phyloP scores from a whole-genome alignment of 2,329 filamentous ascomycete genomes.

The Neophaeococcomyces aloes region DNA sequence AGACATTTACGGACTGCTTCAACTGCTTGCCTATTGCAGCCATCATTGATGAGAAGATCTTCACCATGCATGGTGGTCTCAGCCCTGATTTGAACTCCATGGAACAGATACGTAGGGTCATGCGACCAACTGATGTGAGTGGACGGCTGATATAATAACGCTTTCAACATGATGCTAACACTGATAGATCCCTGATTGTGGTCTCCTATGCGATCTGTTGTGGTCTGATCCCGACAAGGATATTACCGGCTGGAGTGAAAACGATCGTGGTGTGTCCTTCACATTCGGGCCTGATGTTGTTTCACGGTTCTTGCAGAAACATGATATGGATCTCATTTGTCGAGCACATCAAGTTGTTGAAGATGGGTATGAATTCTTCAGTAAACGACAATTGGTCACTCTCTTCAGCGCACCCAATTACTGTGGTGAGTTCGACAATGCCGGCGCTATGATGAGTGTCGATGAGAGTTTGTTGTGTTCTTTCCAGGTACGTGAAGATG shows the following conservation, averaged over 20 bases:
- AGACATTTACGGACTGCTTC: conserved; percentile 99
- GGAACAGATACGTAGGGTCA: conserved; percentile 98
- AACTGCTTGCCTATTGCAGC: conserved; percentile 97
- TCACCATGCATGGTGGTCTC: conserved; percentile 97
- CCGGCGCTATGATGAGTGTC: conserved; percentile 99
- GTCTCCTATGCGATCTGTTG: conserved; percentile 89
- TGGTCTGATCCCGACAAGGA: conserved; percentile 99
- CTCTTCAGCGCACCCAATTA: conserved; percentile 98
- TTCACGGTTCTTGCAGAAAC: conserved; percentile 93
- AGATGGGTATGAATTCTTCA: conserved; percentile 99
- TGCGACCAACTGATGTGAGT: conserved; percentile 97
- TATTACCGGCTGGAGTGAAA: conserved; percentile 98
- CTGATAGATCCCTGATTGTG: conserved; percentile 85
- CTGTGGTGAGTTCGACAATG: conserved; percentile 98
- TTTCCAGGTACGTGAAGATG: conserved; percentile 64
- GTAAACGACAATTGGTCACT: conserved; percentile 92
- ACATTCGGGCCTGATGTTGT: conserved; percentile 97
- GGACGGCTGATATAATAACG: conserved; percentile 5
- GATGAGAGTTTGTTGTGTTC: conserved; percentile 97
- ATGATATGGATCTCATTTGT: conserved; percentile 99
- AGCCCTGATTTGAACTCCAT: conserved; percentile 97
- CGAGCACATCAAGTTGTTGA: conserved; percentile 97
- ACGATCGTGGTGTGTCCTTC: conserved; percentile 96
- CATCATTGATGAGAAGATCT: conserved; percentile 99
- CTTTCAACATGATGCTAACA: not conserved